These are phyloP conservation scores for Aristolochia fimbriata DNA, from an alignment of 164 flowering plant genomes.

Conservation along the genomic window DNA sequence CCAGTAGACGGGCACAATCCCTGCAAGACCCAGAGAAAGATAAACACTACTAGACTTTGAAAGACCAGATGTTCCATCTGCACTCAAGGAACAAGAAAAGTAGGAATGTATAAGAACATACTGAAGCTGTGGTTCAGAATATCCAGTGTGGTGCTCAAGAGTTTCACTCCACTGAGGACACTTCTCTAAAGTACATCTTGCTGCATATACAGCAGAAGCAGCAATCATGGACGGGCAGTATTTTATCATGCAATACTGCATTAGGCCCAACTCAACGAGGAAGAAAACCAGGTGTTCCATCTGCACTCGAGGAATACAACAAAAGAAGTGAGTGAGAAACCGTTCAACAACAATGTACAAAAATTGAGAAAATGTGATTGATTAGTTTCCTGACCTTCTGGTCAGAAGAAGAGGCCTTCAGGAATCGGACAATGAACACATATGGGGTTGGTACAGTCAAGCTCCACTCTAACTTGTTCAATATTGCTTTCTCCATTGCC, in stretches of 20 bases:
- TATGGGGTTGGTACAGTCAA: conserved; percentile 82
- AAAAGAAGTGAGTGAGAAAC: background rate
- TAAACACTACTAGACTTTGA: background rate
- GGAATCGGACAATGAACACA: conserved; percentile 69
- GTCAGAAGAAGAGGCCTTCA: conserved; percentile 64
- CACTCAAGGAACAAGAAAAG: background rate
- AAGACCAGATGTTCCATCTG: background rate
- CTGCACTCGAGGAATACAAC: conserved; percentile 10
- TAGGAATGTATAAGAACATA: background rate
- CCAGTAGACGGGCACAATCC: conserved; percentile 66
- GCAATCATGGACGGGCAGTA: conserved; percentile 77
- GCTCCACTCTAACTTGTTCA: conserved; percentile 70
- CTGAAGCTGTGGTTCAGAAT: conserved; percentile 49
- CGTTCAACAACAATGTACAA: background rate
- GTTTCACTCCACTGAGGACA: conserved; percentile 64
- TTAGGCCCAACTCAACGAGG: conserved; percentile 59
- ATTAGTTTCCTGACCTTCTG: conserved; percentile 15
- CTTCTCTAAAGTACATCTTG: conserved; percentile 49
- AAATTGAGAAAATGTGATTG: background rate
- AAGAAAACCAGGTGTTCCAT: conserved; percentile 63
- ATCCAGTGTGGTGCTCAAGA: conserved; percentile 64
- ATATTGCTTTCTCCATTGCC: conserved; percentile 62
- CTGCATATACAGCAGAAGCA: conserved; percentile 88
- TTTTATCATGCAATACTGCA: conserved; percentile 46
- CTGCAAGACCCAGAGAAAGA: conserved; percentile 14